Evolutionary conservation across 2,329 filamentous ascomycete species (phyloP), one percentile per base, ranked within the genome.

Genomic region (Fusarium coicis): DNA sequence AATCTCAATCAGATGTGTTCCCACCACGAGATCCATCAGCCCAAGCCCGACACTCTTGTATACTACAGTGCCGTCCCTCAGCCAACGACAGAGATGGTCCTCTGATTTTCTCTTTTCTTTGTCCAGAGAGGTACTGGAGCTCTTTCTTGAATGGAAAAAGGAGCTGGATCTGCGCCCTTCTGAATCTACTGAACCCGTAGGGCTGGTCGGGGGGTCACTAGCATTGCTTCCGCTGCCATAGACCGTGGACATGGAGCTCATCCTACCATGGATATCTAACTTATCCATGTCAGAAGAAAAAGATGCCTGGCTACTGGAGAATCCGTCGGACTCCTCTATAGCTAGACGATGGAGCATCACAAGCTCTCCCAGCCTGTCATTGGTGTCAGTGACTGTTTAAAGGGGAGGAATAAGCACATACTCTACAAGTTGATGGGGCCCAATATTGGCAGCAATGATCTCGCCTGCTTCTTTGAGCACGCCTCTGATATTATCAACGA

Each of bases 391-490:
- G 28, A 30, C 37, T 7, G 16, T 30, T 34, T 26, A 28, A 6
- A 19, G 16, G 18, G 16, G 43, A 12, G n/a, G 21, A 10, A 12
- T 5, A 11, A 58, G 46, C 10, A 84, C 87, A 81, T 79, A 90
- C 88, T 98, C 96, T 1, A 97, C 93, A 7, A 98, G 87, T 75
- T 97, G 92, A 50, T 90, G 87, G 0, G 93, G 91, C 28, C 86
- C 86, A 34, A 98, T 84, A 0, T 90, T 91, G 0, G 94, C 93
- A 73, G 94, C 90, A 15, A 97, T 92, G 53, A 98, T 86, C 84
- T 98, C 96, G 0, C 96, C 96, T 0, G 95, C 93, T 79, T 97
- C 94, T 75, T 91, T 91, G 47, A 97, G 80, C 50, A 92, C 95
- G 0, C 93, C 93, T 34, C 94, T 91, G 0, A 97, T 85, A 15